phyloP scores from a whole-genome alignment of 1,139 yeast genomes.

The Zygosaccharomyces pseudobailii region DNA sequence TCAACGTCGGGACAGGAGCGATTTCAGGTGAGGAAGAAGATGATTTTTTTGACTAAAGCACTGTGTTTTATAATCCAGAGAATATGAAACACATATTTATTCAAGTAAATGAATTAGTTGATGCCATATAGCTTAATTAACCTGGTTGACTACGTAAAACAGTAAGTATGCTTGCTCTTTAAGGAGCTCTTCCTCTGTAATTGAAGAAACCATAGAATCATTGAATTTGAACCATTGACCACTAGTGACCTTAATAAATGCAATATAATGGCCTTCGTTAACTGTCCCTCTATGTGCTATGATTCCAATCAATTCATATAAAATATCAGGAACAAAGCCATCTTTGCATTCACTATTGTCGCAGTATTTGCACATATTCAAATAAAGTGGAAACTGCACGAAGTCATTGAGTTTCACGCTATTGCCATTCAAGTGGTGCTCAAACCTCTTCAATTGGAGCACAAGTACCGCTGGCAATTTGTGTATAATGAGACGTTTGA shows the following conservation, averaged over 20 bases:
- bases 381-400: conserved; percentile 64
- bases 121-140: conserved; percentile 12
- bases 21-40: conserved; percentile 47
- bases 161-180: conserved; percentile 71
- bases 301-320: conserved; percentile 79
- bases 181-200: conserved; percentile 60
- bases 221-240: conserved; percentile 89
- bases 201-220: conserved; percentile 75
- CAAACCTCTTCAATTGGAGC: conserved; percentile 82
- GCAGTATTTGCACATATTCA: conserved; percentile 65
- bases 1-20: conserved; percentile 35
- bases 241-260: conserved; percentile 63
- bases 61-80: not conserved
- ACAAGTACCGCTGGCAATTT: conserved; percentile 73
- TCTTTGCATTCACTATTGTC: conserved; percentile 25
- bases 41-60: conserved; percentile 38
- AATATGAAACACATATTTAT: not conserved
- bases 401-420: conserved; percentile 68
- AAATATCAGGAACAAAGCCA: conserved; percentile 33
- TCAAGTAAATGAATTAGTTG: conserved; percentile 1
- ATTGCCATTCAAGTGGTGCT: conserved; percentile 55
- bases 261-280: conserved; percentile 90
- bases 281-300: conserved; percentile 89
- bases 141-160: conserved; percentile 55
- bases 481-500: conserved; percentile 63